A percentile compares a stretch with the other conserved stretches of the same genome.
These are phyloP conservation scores for Colletotrichum musicola DNA, from an alignment of 2,329 filamentous ascomycete genomes.

Conservation along the genomic window DNA sequence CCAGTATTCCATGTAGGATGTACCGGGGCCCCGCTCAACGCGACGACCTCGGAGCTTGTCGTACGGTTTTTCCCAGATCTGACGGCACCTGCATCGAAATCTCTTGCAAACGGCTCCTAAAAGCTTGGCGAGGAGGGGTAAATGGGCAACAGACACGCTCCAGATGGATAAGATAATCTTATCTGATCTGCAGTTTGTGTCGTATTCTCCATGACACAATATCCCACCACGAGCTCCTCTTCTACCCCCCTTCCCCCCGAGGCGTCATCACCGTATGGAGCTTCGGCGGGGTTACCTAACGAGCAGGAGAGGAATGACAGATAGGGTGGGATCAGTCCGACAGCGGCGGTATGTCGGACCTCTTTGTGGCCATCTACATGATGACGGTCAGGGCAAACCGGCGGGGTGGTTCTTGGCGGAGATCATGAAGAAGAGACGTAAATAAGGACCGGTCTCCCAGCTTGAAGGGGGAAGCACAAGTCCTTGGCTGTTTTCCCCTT, in stretches of 20 bases:
- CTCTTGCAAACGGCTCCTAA: neutral
- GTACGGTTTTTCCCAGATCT: conserved; percentile 4
- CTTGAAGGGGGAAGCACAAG: neutral
- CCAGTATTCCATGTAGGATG: too few species aligned
- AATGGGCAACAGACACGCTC: conserved; percentile 4
- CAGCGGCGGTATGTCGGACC: neutral
- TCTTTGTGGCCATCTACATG: conserved; percentile 5
- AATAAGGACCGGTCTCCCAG: conserved; percentile 12
- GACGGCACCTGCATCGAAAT: neutral
- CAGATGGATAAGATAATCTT: conserved; percentile 51
- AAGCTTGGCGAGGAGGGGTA: conserved; percentile 34
- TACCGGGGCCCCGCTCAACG: neutral
- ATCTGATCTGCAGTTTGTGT: conserved; percentile 41
- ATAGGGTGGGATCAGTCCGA: conserved; percentile 2
- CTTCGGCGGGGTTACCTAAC: conserved; percentile 24
- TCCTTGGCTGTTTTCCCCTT: neutral
- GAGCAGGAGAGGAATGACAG: neutral
- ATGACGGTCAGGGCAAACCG: neutral
- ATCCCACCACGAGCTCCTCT: conserved; percentile 3
- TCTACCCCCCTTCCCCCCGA: neutral
- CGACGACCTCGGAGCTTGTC: neutral
- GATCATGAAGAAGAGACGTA: conserved; percentile 7
- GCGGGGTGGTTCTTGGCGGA: conserved; percentile 13
- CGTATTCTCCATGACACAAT: conserved; percentile 21
- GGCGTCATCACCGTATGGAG: conserved; percentile 22